These are phyloP conservation scores for Chaetomium cochliodes DNA, from an alignment of 495 filamentous ascomycete species.

Conservation along the genomic window DNA sequence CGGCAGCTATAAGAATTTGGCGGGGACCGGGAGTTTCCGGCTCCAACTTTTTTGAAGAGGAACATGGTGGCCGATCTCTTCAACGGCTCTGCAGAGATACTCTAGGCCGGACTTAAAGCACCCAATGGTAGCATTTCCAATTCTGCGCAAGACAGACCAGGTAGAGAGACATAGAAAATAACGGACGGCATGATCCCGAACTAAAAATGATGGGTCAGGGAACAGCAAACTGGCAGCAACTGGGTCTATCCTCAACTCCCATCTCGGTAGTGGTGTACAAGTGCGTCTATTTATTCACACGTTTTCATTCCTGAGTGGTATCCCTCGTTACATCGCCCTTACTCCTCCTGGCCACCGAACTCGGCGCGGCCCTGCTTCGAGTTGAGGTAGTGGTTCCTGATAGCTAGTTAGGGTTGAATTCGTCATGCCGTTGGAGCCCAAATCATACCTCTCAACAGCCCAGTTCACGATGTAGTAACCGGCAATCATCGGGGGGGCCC, in stretches of 20 bases:
- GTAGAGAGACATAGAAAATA: no score
- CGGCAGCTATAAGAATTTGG: no score
- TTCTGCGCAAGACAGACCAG: no score
- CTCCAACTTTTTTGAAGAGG: no score
- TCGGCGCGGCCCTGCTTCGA: slow-evolving; percentile 78
- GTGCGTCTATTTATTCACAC: slow-evolving; percentile 35
- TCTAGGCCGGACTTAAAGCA: no score
- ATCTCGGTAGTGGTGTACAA: slow-evolving; percentile 35
- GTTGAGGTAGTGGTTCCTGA: slow-evolving; percentile 87
- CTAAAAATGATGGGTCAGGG: no score
- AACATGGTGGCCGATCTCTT: no score
- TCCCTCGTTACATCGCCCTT: slow-evolving; percentile 24
- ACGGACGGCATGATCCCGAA: no score
- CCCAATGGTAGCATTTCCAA: no score
- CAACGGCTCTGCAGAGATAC: no score
- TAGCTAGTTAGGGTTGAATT: slow-evolving; percentile 16
- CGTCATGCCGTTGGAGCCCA: not conserved
- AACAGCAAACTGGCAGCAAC: slow-evolving; percentile 1
- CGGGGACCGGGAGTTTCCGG: no score
- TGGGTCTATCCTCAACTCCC: slow-evolving; percentile 25
- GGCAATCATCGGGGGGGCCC: slow-evolving; percentile 70
- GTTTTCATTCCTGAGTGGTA: not conserved
- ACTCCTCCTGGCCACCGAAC: slow-evolving; percentile 49
- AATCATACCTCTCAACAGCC: slow-evolving; percentile 75
- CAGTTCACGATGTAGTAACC: slow-evolving; percentile 81